Percentiles rank a stretch among this genome's conserved stretches.
phyloP scores from a whole-genome alignment of 768 basidiomycete species.

The Pholiota molesta region DNA sequence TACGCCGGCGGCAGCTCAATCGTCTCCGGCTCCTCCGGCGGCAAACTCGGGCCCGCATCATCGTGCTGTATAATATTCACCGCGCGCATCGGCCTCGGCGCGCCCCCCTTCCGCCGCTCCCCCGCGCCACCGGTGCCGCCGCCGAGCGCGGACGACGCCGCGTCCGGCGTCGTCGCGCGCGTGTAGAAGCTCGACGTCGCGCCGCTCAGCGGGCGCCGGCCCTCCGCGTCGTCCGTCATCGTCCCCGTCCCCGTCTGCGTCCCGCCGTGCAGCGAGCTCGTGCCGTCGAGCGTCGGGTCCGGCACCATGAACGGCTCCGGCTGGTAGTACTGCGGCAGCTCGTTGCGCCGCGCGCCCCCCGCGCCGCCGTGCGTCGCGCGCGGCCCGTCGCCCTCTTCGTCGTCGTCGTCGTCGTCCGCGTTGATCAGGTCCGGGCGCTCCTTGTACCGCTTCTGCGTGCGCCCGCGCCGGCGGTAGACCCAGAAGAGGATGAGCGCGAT shows the following conservation, averaged over 20 bases:
- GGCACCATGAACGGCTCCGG: conserved; percentile 79
- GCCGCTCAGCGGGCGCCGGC: conserved; percentile 39
- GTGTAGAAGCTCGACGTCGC: conserved; percentile 40
- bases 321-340: conserved; percentile 70
- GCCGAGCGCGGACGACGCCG: conserved; percentile 11
- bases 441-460: conserved; percentile 39
- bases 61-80: conserved; percentile 87
- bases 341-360: conserved; percentile 32
- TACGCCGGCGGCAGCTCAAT: conserved; percentile 87
- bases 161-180: conserved; percentile 52
- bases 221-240: conserved; percentile 25
- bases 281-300: conserved; percentile 51
- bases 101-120: conserved; percentile 48
- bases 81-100: conserved; percentile 58
- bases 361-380: conserved; percentile 12
- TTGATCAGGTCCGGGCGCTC: conserved; percentile 71
- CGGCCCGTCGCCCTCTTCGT: conserved; percentile 37
- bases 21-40: conserved; percentile 59
- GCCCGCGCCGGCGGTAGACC: conserved; percentile 51
- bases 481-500: conserved; percentile 45
- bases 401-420: conserved; percentile 62
- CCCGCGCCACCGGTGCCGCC: conserved; percentile 17
- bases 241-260: conserved; percentile 9
- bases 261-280: conserved; percentile 28
- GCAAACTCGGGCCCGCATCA: conserved; percentile 67